phyloP scores from a whole-genome alignment of 441 rosid genomes.

The Pelargonium australe region DNA sequence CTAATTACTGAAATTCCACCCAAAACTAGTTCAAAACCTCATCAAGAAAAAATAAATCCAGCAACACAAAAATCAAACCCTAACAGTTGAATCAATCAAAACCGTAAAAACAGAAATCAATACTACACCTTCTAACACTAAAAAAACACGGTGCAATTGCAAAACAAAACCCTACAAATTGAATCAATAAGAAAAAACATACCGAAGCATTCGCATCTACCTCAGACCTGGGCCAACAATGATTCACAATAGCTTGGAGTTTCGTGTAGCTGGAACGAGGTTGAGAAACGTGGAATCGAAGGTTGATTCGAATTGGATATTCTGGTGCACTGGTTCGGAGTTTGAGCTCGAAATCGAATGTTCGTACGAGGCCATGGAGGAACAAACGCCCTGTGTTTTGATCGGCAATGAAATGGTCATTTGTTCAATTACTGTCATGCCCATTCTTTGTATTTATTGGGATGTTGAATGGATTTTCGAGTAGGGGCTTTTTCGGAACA shows the following conservation, averaged over 20 bases:
- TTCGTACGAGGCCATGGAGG: conserved; percentile 61
- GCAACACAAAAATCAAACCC: conserved; percentile 32
- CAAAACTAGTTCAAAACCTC: too few relatives aligned
- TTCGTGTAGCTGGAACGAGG: not conserved
- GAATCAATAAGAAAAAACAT: conserved; percentile 27
- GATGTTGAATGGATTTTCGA: not conserved
- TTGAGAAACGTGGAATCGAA: conserved; percentile 2
- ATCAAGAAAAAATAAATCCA: too few relatives aligned
- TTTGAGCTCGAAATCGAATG: conserved; percentile 48
- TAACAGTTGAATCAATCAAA: conserved; percentile 27
- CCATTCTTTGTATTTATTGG: conserved; percentile 26
- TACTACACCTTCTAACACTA: conserved; percentile 25
- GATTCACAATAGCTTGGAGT: conserved; percentile 12
- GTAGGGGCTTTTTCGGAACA: not conserved
- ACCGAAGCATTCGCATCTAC: conserved; percentile 24
- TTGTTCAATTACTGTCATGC: conserved; percentile 32
- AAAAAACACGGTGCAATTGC: conserved; percentile 11
- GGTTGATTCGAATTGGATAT: conserved; percentile 26
- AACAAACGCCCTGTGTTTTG: conserved; percentile 66
- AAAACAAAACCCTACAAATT: conserved; percentile 32
- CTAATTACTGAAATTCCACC: conserved; percentile 24
- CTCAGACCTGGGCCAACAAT: conserved; percentile 21
- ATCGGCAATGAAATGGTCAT: conserved; percentile 72
- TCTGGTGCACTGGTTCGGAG: conserved; percentile 19
- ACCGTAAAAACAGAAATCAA: conserved; percentile 19